Conservation (phyloP, 495 filamentous ascomycete species). For the Penicillium herquei region DNA sequence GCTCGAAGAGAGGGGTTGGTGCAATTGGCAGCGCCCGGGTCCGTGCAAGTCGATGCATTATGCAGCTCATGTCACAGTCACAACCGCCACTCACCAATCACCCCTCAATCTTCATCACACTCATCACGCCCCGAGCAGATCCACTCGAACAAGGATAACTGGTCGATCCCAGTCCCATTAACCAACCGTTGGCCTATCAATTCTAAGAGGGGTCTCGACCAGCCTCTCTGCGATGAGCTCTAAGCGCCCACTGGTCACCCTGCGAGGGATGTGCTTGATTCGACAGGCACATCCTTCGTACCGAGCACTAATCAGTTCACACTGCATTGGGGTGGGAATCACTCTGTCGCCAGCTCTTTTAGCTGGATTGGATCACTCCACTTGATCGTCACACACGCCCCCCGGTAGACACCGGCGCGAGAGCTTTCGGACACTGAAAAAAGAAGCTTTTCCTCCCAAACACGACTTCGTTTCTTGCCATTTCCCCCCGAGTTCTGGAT, state of each 20-base stretch:
- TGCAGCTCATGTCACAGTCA: conserved; percentile 43
- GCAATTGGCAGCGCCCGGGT: conserved; percentile 9
- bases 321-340: conserved; percentile 13
- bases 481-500: neutral
- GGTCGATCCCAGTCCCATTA: conserved; percentile 10
- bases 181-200: conserved; percentile 9
- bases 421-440: conserved; percentile 22
- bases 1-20: neutral
- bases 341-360: conserved; percentile 1
- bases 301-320: conserved; percentile 9
- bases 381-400: conserved; percentile 14
- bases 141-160: conserved; percentile 9
- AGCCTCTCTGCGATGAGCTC: conserved; percentile 22
- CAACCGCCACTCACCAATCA: conserved; percentile 34
- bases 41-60: conserved; percentile 23
- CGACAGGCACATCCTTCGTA: conserved; percentile 14
- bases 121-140: conserved; percentile 21
- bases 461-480: neutral
- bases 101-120: conserved; percentile 19
- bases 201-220: neutral
- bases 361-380: conserved; percentile 9
- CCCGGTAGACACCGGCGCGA: conserved; percentile 4
- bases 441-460: conserved; percentile 25
- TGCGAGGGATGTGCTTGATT: conserved; percentile 19
- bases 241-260: conserved; percentile 23